These are phyloP conservation scores for Marchantia paleacea DNA, from an alignment of 225 moss, liverwort and hornwort genomes.

Conservation along the genomic window DNA sequence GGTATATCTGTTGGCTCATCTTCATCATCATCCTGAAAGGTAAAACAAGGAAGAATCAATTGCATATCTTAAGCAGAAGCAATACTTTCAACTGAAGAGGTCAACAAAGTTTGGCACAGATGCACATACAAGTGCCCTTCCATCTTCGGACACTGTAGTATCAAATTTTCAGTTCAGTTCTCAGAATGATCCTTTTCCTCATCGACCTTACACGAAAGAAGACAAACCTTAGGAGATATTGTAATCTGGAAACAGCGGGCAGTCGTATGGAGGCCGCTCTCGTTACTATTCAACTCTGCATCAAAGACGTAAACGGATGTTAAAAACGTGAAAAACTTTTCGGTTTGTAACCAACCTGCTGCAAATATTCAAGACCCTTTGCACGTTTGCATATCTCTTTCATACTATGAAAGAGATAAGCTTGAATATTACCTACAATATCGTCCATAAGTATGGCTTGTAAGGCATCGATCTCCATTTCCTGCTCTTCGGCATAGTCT, in stretches of 20 bases:
- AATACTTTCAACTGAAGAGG: neutral
- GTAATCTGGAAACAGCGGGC: slow-evolving; percentile 85
- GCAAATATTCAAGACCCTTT: too few species aligned
- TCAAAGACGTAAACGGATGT: neutral
- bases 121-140: neutral
- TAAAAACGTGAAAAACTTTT: neutral
- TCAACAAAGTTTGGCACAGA: neutral
- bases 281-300: slow-evolving; percentile 59
- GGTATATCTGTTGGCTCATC: slow-evolving; percentile 95
- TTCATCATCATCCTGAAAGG: slow-evolving; percentile 71
- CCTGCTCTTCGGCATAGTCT: slow-evolving; percentile 87
- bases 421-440: slow-evolving; percentile 39
- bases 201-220: neutral
- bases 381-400: neutral
- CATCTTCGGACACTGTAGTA: neutral
- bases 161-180: neutral
- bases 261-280: slow-evolving; percentile 68
- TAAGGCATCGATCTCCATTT: slow-evolving; percentile 92
- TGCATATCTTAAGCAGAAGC: neutral
- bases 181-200: neutral
- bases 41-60: neutral
- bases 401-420: neutral
- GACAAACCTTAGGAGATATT: slow-evolving; percentile 73
- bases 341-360: too few species aligned
- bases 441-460: slow-evolving; percentile 97